Conservation (phyloP, 139 green algal genomes). For the Volvox reticuliferus region DNA sequence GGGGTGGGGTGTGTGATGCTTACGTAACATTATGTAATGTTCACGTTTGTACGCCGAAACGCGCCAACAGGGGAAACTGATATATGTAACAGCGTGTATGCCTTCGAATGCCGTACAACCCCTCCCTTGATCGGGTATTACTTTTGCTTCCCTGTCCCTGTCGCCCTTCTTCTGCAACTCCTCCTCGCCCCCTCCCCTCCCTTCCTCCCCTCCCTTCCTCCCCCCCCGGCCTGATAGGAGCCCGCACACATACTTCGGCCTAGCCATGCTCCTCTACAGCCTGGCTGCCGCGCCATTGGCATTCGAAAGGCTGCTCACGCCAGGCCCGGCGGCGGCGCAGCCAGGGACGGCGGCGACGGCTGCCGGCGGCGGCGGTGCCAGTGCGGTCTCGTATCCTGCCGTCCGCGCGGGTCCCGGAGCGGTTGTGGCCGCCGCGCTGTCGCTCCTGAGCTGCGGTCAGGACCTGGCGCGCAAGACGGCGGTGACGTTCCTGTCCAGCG, state of each 20-base stretch:
- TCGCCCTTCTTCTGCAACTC: too few relatives aligned
- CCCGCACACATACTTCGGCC: conserved; percentile 57
- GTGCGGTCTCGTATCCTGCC: not conserved
- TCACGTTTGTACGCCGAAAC: too few relatives aligned
- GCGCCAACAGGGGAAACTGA: too few relatives aligned
- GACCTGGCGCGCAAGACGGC: conserved; percentile 78
- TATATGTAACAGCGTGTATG: too few relatives aligned
- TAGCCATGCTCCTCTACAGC: conserved; percentile 57
- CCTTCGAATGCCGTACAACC: too few relatives aligned
- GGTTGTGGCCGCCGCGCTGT: conserved; percentile 56
- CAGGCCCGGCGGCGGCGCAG: not conserved
- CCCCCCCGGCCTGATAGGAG: not conserved
- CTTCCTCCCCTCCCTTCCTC: not conserved
- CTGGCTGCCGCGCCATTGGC: conserved; percentile 63
- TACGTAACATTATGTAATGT: too few relatives aligned
- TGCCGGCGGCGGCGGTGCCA: not conserved
- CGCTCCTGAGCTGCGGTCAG: conserved; percentile 62
- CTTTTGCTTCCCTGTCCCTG: too few relatives aligned
- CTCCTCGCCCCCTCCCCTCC: too few relatives aligned
- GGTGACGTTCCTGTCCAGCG: conserved; percentile 70
- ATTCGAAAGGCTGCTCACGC: conserved; percentile 76
- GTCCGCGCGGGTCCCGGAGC: not conserved
- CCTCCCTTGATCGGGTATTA: too few relatives aligned
- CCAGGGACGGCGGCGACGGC: not conserved
- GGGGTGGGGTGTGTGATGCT: too few relatives aligned